Base-by-base conservation (phyloP, 2,329 filamentous ascomycete species). In the Hypoxylon sp. region DNA sequence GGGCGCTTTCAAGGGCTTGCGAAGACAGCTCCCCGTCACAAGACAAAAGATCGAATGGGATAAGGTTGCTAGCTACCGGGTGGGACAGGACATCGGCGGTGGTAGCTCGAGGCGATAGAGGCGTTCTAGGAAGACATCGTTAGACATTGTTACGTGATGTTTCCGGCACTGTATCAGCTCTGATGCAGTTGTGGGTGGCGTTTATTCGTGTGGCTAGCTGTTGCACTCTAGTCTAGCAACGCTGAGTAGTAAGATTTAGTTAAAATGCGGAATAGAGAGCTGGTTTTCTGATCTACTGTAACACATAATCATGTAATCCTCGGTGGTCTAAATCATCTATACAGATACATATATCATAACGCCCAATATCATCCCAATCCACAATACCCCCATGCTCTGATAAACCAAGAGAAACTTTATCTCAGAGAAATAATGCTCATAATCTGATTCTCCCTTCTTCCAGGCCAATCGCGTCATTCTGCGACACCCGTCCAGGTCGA, bases 41-140 rank as follows among this genome's bases (percentile, higher is more conserved):
- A 90, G 96, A 78, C 96, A 99, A 85, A 98, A 98, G 87, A 95
- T 99, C 74, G 96, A 99, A 83, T 99, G 96, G 96, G 95, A 99
- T 81, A 98, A 97, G 85, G 93, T 99, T 73, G 92, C 93, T 50
- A 94, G 94, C 74, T 99, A 99, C 83, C 87, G 94, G 67, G 84
- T 97, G 73, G 92, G 92, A 26, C 91, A 94, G 80, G 92, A 93
- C 78, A 93, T 94, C 80, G 90, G 91, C 17, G 91, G 91, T 54
- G 90, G 90, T 58, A 89, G 88, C 74, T 83, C 84, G 52, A 84
- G 83, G 78, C 82, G 84, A 80, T 88, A 82, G 70, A 8, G 29
- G 29, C 29, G 29, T 26, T 14, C 37, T 26, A 29, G 59, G n/a
- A 26, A 44, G 76, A 55, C 10, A 31, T 17, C 35, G 52, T 17